Conservation (phyloP, 345 rosid species). For the Erucastrum elatum region DNA sequence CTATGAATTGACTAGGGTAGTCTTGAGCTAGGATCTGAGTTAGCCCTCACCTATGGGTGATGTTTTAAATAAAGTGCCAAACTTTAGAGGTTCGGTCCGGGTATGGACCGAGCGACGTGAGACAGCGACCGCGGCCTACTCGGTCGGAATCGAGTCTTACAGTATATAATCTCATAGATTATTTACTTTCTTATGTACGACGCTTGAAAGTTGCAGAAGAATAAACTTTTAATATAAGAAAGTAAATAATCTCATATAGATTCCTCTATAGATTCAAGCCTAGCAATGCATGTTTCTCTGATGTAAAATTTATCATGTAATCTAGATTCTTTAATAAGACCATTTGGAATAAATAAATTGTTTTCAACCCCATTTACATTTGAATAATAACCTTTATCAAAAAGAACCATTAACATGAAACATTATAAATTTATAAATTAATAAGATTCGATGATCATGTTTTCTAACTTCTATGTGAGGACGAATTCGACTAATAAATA, state of each 20-base stretch:
- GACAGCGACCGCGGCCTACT: too few relatives aligned
- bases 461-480: background rate
- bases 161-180: too few relatives aligned
- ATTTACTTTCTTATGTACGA: background rate
- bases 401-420: background rate
- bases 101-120: too few relatives aligned
- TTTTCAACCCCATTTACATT: background rate
- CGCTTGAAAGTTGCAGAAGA: slow-evolving; percentile 5
- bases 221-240: background rate
- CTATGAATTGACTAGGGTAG: too few relatives aligned
- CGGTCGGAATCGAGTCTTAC: too few relatives aligned
- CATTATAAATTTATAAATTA: background rate
- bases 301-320: background rate
- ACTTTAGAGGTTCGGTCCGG: too few relatives aligned
- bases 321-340: background rate
- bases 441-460: background rate
- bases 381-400: background rate
- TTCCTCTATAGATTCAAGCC: too few relatives aligned
- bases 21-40: too few relatives aligned
- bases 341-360: background rate
- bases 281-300: too few relatives aligned
- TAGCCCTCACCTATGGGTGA: too few relatives aligned
- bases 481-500: background rate
- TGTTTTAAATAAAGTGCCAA: too few relatives aligned
- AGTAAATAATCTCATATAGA: background rate